These are phyloP conservation scores for Taxillus chinensis DNA, from an alignment of 164 flowering plant genomes.

Conservation along the genomic window DNA sequence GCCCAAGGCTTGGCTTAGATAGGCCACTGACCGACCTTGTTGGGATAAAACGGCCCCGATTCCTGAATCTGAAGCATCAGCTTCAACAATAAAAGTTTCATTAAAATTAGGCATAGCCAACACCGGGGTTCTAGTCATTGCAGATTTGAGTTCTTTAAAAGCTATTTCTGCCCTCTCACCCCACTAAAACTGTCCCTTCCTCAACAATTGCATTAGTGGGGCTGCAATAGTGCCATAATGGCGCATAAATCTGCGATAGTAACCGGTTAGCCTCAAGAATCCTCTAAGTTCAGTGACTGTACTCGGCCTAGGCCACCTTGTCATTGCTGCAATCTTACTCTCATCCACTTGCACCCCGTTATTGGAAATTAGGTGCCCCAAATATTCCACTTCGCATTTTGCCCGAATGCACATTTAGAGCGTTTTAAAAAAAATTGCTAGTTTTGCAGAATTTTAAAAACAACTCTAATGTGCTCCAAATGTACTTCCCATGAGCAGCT, in stretches of 20 bases:
- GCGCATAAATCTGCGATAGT: too few relatives aligned
- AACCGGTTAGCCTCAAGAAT: not conserved
- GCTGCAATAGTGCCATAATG: too few relatives aligned
- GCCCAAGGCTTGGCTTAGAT: not conserved
- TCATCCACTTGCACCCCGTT: not conserved
- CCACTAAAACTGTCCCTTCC: not conserved
- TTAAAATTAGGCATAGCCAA: not conserved
- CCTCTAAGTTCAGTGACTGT: not conserved
- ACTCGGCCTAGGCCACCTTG: not conserved
- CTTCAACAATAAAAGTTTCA: not conserved
- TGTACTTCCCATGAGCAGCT: too few relatives aligned
- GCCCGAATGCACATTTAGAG: too few relatives aligned
- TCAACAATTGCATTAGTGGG: not conserved
- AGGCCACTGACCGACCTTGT: not conserved
- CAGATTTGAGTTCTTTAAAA: too few relatives aligned
- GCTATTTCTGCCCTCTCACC: too few relatives aligned
- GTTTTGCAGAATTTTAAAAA: too few relatives aligned
- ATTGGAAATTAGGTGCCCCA: not conserved
- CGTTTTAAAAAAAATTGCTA: too few relatives aligned
- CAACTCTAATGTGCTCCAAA: too few relatives aligned
- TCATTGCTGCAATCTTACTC: not conserved
- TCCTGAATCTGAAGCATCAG: too few relatives aligned
- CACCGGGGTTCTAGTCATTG: not conserved
- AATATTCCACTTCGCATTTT: not conserved
- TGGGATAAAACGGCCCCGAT: too few relatives aligned